Percentiles rank a stretch among this genome's conserved stretches.
Evolutionary conservation across 192 early-diverging fungal genomes (phyloP).

Genomic region (Rhizophagus sp.): DNA sequence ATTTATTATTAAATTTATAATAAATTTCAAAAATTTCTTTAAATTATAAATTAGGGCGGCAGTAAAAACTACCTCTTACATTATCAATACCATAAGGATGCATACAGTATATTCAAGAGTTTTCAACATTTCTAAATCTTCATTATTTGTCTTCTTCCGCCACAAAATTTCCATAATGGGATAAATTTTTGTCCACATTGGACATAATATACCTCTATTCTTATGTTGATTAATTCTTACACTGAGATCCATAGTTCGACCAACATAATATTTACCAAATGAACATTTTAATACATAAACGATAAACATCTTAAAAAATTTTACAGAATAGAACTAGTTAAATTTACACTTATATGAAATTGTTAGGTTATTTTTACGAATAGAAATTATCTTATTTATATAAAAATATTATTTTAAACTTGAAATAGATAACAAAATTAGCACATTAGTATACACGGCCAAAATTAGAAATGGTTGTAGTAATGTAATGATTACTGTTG

Average conservation of each 20-base stretch:
- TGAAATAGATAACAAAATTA: too few species aligned
- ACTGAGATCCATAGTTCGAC: neutral
- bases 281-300: neutral
- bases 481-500: too few species aligned
- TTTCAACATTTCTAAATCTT: neutral
- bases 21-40: too few species aligned
- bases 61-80: constrained; percentile 1
- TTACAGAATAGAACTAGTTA: too few species aligned
- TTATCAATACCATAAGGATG: neutral
- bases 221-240: neutral
- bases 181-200: neutral
- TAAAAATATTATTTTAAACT: too few species aligned
- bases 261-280: neutral
- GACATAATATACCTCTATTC: too few species aligned
- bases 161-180: neutral
- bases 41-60: neutral
- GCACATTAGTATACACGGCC: too few species aligned
- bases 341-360: too few species aligned
- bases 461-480: too few species aligned
- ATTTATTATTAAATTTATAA: neutral
- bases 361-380: too few species aligned
- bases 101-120: constrained; percentile 7
- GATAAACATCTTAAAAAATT: neutral
- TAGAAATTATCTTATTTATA: too few species aligned
- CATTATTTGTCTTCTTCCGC: neutral